A percentile compares a stretch with the other conserved stretches of the same genome.
Evolutionary conservation across 129 eudicot species (phyloP).

Genomic region (Chrysanthemum makinoi): DNA sequence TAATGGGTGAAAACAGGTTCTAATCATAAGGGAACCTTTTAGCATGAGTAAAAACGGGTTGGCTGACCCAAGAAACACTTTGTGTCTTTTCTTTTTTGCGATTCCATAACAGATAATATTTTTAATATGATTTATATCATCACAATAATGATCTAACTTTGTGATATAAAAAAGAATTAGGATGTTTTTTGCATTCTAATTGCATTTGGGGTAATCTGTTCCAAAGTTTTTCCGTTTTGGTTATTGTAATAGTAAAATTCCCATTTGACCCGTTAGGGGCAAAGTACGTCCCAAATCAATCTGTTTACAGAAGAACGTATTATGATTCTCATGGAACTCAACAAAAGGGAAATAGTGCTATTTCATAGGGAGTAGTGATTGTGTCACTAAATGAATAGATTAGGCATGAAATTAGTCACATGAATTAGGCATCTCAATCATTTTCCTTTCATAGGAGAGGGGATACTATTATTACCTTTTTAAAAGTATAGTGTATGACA

Average conservation of each 20-base stretch:
- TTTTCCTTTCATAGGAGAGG: too few species aligned
- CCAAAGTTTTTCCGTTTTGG: not conserved
- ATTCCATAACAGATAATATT: not conserved
- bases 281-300: not conserved
- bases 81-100: not conserved
- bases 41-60: too few species aligned
- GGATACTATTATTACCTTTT: not conserved
- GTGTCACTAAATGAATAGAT: too few species aligned
- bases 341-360: not conserved
- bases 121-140: not conserved
- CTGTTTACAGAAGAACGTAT: not conserved
- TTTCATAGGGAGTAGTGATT: too few species aligned
- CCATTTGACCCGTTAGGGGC: not conserved
- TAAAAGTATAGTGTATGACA: not conserved
- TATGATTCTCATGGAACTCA: not conserved
- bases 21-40: too few species aligned
- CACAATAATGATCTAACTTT: not conserved
- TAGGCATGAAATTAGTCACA: too few species aligned
- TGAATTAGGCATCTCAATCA: too few species aligned
- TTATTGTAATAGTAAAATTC: not conserved
- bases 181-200: not conserved
- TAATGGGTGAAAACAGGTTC: not conserved
- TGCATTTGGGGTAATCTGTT: not conserved
- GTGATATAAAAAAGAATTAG: not conserved
- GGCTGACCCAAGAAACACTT: not conserved